Evolutionary conservation across 495 filamentous ascomycete genomes (phyloP).

Genomic region (Penicillium antarcticum): DNA sequence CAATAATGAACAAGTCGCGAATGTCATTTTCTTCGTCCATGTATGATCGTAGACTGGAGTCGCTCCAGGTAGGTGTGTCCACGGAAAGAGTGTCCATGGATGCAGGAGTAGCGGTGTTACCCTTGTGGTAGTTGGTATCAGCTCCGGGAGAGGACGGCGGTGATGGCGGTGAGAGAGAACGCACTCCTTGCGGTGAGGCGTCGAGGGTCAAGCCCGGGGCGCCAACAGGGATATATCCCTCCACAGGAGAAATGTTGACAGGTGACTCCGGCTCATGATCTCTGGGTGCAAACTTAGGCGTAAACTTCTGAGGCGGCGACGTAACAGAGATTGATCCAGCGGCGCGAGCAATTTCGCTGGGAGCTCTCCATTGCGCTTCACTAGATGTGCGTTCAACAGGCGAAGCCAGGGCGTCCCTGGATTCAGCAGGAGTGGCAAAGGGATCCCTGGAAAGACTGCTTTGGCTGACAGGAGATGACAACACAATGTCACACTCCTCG

Average conservation of each 20-base stretch:
- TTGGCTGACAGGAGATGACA: constrained; percentile 18
- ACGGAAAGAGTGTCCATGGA: constrained; percentile 41
- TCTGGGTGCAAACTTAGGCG: constrained; percentile 43
- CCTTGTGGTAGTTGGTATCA: constrained; percentile 38
- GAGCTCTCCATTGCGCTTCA: constrained; percentile 20
- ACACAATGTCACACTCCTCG: constrained; percentile 12
- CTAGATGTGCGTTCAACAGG: constrained; percentile 29
- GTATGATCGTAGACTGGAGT: constrained; percentile 78
- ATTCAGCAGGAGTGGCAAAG: constrained; percentile 18
- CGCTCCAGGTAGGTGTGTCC: constrained; percentile 68
- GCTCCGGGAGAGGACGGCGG: constrained; percentile 65
- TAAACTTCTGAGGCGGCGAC: constrained; percentile 36
- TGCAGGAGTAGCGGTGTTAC: constrained; percentile 30
- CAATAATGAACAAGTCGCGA: constrained; percentile 82
- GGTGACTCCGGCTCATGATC: constrained; percentile 65
- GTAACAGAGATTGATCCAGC: constrained; percentile 21
- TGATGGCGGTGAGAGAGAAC: constrained; percentile 56
- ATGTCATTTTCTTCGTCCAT: constrained; percentile 92
- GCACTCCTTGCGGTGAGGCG: constrained; percentile 61
- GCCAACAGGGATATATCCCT: constrained; percentile 25
- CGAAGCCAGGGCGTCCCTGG: constrained; percentile 20
- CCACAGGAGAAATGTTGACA: constrained; percentile 60
- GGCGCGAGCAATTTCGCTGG: constrained; percentile 7
- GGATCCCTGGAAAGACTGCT: constrained; percentile 26
- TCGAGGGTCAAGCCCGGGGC: constrained; percentile 63